phyloP scores from a whole-genome alignment of 768 basidiomycete genomes.

The Coprinopsis strossmayeri region DNA sequence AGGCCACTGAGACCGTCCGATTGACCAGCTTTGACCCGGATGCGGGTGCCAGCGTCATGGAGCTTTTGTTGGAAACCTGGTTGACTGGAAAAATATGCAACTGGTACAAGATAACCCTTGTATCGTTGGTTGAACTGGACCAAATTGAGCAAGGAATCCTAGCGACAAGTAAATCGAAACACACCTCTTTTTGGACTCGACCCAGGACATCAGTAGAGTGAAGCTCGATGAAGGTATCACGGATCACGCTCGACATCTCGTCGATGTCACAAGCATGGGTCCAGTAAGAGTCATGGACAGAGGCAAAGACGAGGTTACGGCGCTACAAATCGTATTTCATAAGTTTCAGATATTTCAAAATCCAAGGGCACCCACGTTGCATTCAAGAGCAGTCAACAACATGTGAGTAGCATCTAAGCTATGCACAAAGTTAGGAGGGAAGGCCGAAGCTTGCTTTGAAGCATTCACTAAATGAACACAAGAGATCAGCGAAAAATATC shows the following conservation, averaged over 20 bases:
- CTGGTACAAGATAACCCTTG: conserved; percentile 60
- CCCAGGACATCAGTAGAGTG: conserved; percentile 83
- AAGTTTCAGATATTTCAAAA: conserved; percentile 4
- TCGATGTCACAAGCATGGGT: conserved; percentile 88
- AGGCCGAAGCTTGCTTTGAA: conserved; percentile 87
- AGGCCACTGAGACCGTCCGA: conserved; percentile 27
- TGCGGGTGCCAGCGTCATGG: conserved; percentile 34
- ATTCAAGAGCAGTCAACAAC: conserved; percentile 92
- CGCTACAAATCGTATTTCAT: conserved; percentile 34
- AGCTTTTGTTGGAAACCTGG: conserved; percentile 32
- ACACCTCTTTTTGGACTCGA: conserved; percentile 68
- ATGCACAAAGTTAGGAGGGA: conserved; percentile 99
- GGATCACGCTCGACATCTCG: conserved; percentile 82
- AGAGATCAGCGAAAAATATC: conserved; percentile 2
- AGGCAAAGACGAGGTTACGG: conserved; percentile 77
- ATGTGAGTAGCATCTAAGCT: conserved; percentile 98
- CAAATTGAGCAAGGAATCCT: not conserved
- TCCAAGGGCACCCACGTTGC: conserved; percentile 46
- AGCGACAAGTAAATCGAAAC: conserved; percentile 15
- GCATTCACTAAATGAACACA: conserved; percentile 60
- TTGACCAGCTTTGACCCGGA: conserved; percentile 35
- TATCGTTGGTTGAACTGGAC: conserved; percentile 71
- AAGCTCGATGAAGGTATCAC: conserved; percentile 88
- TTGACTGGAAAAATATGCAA: conserved; percentile 35
- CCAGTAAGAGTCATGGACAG: conserved; percentile 99